Conservation (phyloP, 2,329 filamentous ascomycete species). For the Aotearoamyces nothofagi region DNA sequence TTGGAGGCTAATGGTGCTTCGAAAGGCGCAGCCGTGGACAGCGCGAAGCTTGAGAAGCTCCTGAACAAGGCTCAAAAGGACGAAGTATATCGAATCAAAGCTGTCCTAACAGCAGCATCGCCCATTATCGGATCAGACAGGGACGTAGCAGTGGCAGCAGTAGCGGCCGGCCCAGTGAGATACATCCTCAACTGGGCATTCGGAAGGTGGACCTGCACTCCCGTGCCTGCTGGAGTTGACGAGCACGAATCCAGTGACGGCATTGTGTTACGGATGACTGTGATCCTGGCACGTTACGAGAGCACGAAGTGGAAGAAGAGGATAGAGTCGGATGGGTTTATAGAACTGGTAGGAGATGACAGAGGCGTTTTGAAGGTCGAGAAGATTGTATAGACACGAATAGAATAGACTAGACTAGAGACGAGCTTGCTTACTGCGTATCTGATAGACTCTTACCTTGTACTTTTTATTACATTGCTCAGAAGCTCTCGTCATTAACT, state of each 20-base stretch:
- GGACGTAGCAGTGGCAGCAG: constrained; percentile 20
- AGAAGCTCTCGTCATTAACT: too few species aligned
- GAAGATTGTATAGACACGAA: constrained; percentile 10
- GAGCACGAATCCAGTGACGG: constrained; percentile 42
- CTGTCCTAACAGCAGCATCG: constrained; percentile 33
- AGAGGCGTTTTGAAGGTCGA: constrained; percentile 34
- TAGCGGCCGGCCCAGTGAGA: constrained; percentile 26
- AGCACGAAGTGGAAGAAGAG: constrained; percentile 65
- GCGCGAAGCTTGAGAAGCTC: constrained; percentile 49
- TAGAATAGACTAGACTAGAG: constrained; percentile 2
- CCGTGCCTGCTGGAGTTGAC: constrained; percentile 26
- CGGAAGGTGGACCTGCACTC: constrained; percentile 83
- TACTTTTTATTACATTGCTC: too few species aligned
- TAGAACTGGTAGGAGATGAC: constrained; percentile 31
- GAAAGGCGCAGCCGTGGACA: constrained; percentile 27
- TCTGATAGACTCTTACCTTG: too few species aligned
- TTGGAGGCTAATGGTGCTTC: constrained; percentile 29
- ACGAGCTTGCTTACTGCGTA: too few species aligned
- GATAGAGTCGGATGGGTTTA: constrained; percentile 40
- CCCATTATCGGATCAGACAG: constrained; percentile 35
- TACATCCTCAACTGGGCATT: constrained; percentile 99
- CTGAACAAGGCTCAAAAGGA: constrained; percentile 71
- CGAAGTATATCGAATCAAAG: constrained; percentile 92
- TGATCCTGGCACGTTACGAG: constrained; percentile 61
- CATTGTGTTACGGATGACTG: constrained; percentile 51